Conservation (phyloP, 371 early-diverging fungal species). For the Lichtheimia ramosa region DNA sequence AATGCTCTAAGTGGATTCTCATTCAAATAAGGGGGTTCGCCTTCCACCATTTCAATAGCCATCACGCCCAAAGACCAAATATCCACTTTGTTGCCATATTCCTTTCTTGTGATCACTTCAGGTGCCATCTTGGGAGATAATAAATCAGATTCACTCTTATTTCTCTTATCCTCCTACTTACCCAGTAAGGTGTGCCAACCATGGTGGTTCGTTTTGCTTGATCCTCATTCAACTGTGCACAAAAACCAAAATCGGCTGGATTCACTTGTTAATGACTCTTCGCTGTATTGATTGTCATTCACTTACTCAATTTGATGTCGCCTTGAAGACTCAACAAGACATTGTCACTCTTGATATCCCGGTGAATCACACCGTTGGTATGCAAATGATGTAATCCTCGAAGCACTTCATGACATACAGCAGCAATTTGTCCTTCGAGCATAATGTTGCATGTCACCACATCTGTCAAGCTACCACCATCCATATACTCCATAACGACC, state of each 20-base stretch:
- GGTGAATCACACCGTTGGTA: constrained; percentile 91
- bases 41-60: constrained; percentile 92
- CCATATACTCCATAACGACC: constrained; percentile 98
- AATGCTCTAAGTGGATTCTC: constrained; percentile 86
- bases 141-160: neutral
- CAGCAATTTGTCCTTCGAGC: constrained; percentile 95
- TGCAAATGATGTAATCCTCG: constrained; percentile 92
- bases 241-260: constrained; percentile 93
- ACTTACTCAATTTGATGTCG: constrained; percentile 87
- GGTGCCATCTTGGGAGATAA: constrained; percentile 79
- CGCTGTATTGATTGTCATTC: too few relatives aligned
- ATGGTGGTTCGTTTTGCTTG: constrained; percentile 85
- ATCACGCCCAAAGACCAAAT: constrained; percentile 98
- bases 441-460: constrained; percentile 90
- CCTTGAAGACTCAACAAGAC: constrained; percentile 84
- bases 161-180: constrained; percentile 7
- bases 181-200: constrained; percentile 93
- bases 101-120: constrained; percentile 90
- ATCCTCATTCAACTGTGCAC: constrained; percentile 84
- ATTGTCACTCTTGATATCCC: constrained; percentile 98
- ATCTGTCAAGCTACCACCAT: constrained; percentile 94
- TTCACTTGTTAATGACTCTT: neutral
- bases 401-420: constrained; percentile 87
- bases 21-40: constrained; percentile 94
- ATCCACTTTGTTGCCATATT: constrained; percentile 89